Base-by-base conservation (phyloP, 2,329 filamentous ascomycete genomes). In the Claviceps sp. region DNA sequence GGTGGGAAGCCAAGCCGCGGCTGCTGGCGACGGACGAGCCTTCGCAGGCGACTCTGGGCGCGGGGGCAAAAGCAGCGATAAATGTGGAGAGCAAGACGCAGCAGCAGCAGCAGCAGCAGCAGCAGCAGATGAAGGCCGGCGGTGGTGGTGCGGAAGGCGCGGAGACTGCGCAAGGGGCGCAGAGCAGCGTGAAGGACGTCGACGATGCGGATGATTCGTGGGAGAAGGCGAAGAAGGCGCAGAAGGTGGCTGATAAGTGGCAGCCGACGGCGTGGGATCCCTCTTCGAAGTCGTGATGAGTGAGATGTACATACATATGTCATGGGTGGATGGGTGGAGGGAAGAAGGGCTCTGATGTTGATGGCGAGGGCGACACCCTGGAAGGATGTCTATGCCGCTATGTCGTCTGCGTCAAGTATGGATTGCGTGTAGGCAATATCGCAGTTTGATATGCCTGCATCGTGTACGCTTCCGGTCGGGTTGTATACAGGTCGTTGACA, bases 231-330 rank as follows among this genome's bases (percentile, higher is more conserved):
- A 70, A 54, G 39, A 45, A 29, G 23, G 57, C 64, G 1, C 59
- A 60, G 20, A 74, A 72, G 0, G 78, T 80, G 0, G 73, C 81
- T 50, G 81, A 86, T 62, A 71, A 67, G n/a, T 86, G 82, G 81
- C 80, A 85, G 64, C 84, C 84, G 0, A 62, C 77, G 47, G 68
- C 79, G 3, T 87, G 83, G 83, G 68, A 64, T 5, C 79, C 79
- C 4, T 64, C 47, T 23, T 64, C 47, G 42, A 52, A 46, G 37
- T 34, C 26, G 46, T 50, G 45, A 52, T 34, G 29, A 11, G 9
- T 34, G 29, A 11, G 3, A 3, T 34, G 29, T 34, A 34, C 29
- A 34, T 34, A 34, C 29, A 34, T 34, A 34, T 34, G 8, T 4
- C 9, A 11, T 34, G 29, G 9, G 8, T 11, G 29, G 9, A 9